Percentiles rank a stretch among this genome's conserved stretches.
Conservation (phyloP, 73 alveolate genomes). For the Breviolum minutum region DNA sequence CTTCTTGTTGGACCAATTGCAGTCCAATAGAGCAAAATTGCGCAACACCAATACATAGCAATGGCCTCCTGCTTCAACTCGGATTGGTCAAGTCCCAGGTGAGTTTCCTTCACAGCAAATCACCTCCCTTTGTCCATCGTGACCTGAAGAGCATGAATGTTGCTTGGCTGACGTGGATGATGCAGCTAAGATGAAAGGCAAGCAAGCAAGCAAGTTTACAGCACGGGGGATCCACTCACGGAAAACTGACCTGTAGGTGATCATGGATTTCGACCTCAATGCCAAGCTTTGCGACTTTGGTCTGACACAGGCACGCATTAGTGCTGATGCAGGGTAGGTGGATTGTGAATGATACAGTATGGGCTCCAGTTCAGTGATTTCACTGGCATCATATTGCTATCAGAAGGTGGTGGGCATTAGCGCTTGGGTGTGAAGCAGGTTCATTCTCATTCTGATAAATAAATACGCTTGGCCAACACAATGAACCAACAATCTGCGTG, state of each 20-base stretch:
- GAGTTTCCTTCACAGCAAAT: slow-evolving; percentile 52
- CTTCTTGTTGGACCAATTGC: too few species aligned
- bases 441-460: too few species aligned
- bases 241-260: not conserved
- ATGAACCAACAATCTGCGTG: not conserved
- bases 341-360: too few species aligned
- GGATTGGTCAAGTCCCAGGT: not conserved
- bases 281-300: slow-evolving; percentile 94
- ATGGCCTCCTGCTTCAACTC: too few species aligned
- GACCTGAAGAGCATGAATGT: slow-evolving; percentile 89
- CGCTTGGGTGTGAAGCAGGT: too few species aligned
- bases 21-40: too few species aligned
- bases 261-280: slow-evolving; percentile 71
- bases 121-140: slow-evolving; percentile 87
- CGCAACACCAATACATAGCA: too few species aligned
- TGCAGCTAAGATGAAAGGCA: not conserved
- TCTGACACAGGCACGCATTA: slow-evolving; percentile 39
- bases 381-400: not conserved
- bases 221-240: not conserved
- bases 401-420: too few species aligned
- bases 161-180: not conserved
- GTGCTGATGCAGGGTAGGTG: not conserved
- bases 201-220: not conserved
- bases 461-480: not conserved
- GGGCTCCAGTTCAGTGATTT: too few species aligned